These are phyloP conservation scores for Candida maesae DNA, from an alignment of 805 yeast genomes.

Conservation along the genomic window DNA sequence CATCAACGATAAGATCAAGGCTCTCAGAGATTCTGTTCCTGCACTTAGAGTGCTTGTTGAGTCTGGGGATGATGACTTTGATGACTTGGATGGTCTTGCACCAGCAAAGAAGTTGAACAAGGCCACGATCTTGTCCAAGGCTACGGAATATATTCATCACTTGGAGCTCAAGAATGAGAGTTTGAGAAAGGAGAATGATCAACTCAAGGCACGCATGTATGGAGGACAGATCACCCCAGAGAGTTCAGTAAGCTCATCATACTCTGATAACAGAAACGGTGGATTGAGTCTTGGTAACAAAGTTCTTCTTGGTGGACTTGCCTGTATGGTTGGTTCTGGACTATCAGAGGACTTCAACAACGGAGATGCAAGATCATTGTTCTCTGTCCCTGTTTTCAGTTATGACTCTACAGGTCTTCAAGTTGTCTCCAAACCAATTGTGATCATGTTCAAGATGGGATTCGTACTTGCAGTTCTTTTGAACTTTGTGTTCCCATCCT, in stretches of 20 bases:
- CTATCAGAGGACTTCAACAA: slow-evolving; percentile 48
- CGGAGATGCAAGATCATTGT: slow-evolving; percentile 40
- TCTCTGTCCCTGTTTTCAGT: slow-evolving; percentile 43
- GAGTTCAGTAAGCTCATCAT: slow-evolving; percentile 17
- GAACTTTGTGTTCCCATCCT: slow-evolving; percentile 24
- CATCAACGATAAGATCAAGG: slow-evolving; percentile 62
- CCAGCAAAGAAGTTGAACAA: slow-evolving; percentile 77
- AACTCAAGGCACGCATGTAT: slow-evolving; percentile 29
- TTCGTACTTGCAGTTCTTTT: slow-evolving; percentile 27
- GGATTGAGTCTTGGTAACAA: slow-evolving; percentile 37
- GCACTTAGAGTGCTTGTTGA: slow-evolving; percentile 45
- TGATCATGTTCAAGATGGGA: slow-evolving; percentile 26
- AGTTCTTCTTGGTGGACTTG: slow-evolving; percentile 58
- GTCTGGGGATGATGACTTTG: slow-evolving; percentile 53
- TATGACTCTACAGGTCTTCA: slow-evolving; percentile 29
- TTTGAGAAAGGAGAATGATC: slow-evolving; percentile 45
- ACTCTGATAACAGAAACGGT: slow-evolving; percentile 12
- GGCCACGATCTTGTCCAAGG: slow-evolving; percentile 71
- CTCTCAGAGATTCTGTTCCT: slow-evolving; percentile 64
- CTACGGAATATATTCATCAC: slow-evolving; percentile 74
- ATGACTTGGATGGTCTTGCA: slow-evolving; percentile 64
- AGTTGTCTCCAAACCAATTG: slow-evolving; percentile 26
- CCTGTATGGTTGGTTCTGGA: slow-evolving; percentile 60
- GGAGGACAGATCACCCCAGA: slow-evolving; percentile 22
- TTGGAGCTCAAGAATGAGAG: slow-evolving; percentile 57